Conservation (phyloP, 2,329 filamentous ascomycete genomes). For the Microdochium trichocladiopsis region DNA sequence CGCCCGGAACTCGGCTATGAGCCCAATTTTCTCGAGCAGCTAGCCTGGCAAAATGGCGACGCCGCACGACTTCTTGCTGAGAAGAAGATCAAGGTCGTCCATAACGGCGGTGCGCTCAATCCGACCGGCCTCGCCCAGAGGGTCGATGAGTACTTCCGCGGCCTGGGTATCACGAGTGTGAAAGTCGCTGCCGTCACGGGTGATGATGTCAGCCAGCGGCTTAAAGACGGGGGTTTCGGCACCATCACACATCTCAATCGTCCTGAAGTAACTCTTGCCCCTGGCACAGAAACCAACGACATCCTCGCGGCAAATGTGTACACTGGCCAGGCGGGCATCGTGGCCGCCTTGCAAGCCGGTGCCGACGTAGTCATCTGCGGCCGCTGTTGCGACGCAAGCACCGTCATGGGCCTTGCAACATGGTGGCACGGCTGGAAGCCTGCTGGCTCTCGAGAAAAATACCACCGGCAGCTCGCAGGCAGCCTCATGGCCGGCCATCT, state of each 20-base stretch:
- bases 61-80: constrained; percentile 12
- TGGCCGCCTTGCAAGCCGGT: constrained; percentile 18
- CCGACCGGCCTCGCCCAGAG: constrained; percentile 35
- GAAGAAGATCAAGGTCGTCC: constrained; percentile 40
- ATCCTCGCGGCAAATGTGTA: constrained; percentile 32
- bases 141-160: constrained; percentile 3
- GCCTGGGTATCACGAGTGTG: constrained; percentile 11
- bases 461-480: constrained; percentile 26
- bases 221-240: not conserved
- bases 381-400: constrained; percentile 27
- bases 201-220: constrained; percentile 29
- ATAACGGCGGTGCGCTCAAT: constrained; percentile 41
- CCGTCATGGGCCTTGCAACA: constrained; percentile 37
- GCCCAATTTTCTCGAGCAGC: constrained; percentile 18
- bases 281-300: not conserved
- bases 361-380: constrained; percentile 28
- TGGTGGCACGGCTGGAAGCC: constrained; percentile 37
- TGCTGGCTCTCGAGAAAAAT: constrained; percentile 16
- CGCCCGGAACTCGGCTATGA: constrained; percentile 20
- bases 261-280: not conserved
- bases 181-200: constrained; percentile 36
- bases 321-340: constrained; percentile 30
- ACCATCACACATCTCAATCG: not conserved
- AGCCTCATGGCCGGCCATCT: constrained; percentile 32
- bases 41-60: constrained; percentile 15